Conservation (phyloP, 2,329 filamentous ascomycete genomes). For the Fusarium succisae region DNA sequence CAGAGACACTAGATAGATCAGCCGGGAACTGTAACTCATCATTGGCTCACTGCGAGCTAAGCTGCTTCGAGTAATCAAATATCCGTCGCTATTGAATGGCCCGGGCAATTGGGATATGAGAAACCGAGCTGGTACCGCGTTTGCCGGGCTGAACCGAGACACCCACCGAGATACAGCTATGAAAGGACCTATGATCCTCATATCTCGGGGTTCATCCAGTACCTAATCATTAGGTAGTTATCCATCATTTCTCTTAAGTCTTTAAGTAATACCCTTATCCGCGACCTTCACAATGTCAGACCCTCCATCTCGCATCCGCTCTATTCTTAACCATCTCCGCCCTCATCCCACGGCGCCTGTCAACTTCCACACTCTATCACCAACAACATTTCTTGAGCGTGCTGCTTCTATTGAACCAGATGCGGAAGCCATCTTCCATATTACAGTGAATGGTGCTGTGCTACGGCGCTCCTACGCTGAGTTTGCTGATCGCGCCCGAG, state of each 20-base stretch:
- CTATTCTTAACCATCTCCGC: slow-evolving; percentile 62
- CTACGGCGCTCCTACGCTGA: slow-evolving; percentile 82
- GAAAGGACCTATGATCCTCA: slow-evolving; percentile 29
- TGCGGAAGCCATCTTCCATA: slow-evolving; percentile 84
- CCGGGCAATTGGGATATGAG: slow-evolving; percentile 31
- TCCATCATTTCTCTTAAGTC: background rate
- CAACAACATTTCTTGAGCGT: slow-evolving; percentile 86
- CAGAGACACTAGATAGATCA: slow-evolving; percentile 8
- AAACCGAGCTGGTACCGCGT: slow-evolving; percentile 39
- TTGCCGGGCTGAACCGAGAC: slow-evolving; percentile 45
- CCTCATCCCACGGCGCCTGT: slow-evolving; percentile 54
- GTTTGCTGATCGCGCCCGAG: slow-evolving; percentile 85
- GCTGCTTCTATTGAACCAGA: slow-evolving; percentile 89
- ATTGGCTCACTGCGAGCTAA: slow-evolving; percentile 28
- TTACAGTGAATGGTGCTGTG: slow-evolving; percentile 78
- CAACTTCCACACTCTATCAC: slow-evolving; percentile 82
- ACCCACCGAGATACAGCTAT: slow-evolving; percentile 31
- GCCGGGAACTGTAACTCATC: slow-evolving; percentile 21
- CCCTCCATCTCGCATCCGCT: slow-evolving; percentile 67
- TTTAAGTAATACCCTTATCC: background rate
- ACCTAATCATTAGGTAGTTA: background rate
- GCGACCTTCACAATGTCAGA: slow-evolving; percentile 64
- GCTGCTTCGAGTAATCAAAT: slow-evolving; percentile 16
- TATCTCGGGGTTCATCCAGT: background rate
- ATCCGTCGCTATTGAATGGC: slow-evolving; percentile 5